Base-by-base conservation (phyloP, 805 yeast genomes). In the Candida sphagnicola region DNA sequence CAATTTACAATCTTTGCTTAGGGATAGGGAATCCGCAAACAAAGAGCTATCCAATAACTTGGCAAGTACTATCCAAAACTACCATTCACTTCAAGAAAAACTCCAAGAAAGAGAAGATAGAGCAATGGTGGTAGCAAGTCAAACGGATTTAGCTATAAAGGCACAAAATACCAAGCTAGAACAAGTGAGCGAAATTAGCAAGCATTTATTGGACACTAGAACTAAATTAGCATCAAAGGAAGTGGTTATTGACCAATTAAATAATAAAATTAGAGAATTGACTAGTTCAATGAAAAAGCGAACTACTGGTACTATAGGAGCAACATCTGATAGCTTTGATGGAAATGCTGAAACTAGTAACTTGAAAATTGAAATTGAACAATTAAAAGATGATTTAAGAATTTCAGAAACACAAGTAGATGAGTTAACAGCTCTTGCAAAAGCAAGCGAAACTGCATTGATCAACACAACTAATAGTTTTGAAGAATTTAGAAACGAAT, bases 391-490 rank as follows among this genome's bases (percentile, higher is more conserved):
- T 32, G 86, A 82, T 39, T 67, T 83, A 39, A 74, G 70, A 16
- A 62, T 74, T 12, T 77, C 86, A 1, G 75, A 75, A 46, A 65
- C 73, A n/a, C 78, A 74, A 49, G 71, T 76, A 8, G 69, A 69
- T n/a, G 80, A 82, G 47, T 75, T 81, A 53, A 76, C 80, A 40
- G 65, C 64, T n/a, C 70, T 86, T 29, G 80, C 89, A 0, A 60
- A 61, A 37, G 77, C 84, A 11, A 77, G 87, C 3, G 95, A 86
- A 51, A 76, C 74, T 37, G 78, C 89, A 4, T 65, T 86, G 28
- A 59, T 63, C 28, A 66, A 71, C 33, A 64, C 85, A 42, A 78
- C 76, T 19, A 62, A 64, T 15, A 65, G 81, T 1, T 82, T 74
- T 53, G 86, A 66, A 19, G 50, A 54, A n/a, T 61, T 52, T 32